Base-by-base conservation (phyloP, 2,329 filamentous ascomycete genomes). In the Tolypocladium album region DNA sequence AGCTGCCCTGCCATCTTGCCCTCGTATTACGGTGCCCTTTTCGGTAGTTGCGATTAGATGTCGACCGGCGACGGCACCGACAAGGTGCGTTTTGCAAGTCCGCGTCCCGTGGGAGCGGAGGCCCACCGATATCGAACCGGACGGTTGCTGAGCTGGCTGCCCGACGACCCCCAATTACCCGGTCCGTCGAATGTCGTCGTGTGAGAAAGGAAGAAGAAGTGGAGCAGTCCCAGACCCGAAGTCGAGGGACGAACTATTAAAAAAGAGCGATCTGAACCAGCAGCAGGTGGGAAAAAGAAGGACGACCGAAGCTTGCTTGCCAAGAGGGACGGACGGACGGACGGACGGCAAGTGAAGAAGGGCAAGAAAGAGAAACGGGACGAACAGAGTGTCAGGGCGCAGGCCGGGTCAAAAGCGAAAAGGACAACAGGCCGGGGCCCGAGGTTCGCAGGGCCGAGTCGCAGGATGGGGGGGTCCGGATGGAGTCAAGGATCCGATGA, bases 221-320 rank as follows among this genome's bases (percentile, higher is more conserved):
- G 56, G 22, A 50, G 27, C 5, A n/a, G n/a, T n/a, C n/a, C 47
- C 27, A 17, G 8, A 24, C 9, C 15, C 6, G 2, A 31, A 15
- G 24, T 27, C 45, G 7, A 50, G 24, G 24, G 5, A 3, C 24
- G 45, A 9, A 12, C 20, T 36, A 53, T 36, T 6, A 22, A 53
- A 68, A 73, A 72, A 73, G 70, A 72, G 70, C 71, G 75, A 76
- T 82, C 82, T 84, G 82, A 84, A 75, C 82, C 82, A 85, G 83
- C 82, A 84, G 82, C 62, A 47, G 22, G 50, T 57, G 59, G 12
- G 61, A n/a, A 62, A 62, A 58, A 27, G 60, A 61, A 63, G 65
- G 64, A 66, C 66, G 64, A 40, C 39, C 39, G 31, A 57, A 45
- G 53, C 31, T 20, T 4, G 24, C n/a, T 53, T 43, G 27, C 27